A percentile compares a stretch with the other conserved stretches of the same genome.
Evolutionary conservation across 2,329 filamentous ascomycete genomes (phyloP).

Genomic region (Diaporthe vaccinii): DNA sequence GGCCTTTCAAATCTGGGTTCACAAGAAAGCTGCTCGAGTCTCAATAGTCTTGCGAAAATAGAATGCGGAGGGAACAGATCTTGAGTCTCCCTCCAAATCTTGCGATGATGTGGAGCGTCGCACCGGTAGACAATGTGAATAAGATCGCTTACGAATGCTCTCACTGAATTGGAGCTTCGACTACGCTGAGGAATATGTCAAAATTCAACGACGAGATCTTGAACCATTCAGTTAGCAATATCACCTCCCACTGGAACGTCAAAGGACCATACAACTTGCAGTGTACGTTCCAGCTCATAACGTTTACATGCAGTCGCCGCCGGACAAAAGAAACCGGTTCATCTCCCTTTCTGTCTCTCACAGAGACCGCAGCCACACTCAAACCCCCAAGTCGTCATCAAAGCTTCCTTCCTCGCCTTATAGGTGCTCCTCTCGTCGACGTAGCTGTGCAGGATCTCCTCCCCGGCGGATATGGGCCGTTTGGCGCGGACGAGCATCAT

Average conservation of each 20-base stretch:
- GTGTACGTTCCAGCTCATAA: not conserved
- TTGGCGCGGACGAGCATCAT: constrained; percentile 52
- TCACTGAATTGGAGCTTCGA: no score
- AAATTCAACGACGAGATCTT: no score
- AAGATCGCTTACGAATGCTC: no score
- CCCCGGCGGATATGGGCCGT: constrained; percentile 51
- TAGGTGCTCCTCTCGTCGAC: not conserved
- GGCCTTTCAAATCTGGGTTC: no score
- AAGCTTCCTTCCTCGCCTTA: not conserved
- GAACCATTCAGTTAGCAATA: no score
- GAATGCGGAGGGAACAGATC: no score
- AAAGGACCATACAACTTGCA: not conserved
- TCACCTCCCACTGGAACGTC: not conserved
- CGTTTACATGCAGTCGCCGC: not conserved
- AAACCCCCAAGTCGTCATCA: not conserved
- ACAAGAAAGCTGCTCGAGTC: no score
- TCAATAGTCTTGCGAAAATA: no score
- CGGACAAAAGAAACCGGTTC: not conserved
- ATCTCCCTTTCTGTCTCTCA: not conserved
- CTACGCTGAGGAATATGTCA: no score
- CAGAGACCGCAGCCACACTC: not conserved
- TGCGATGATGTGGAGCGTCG: no score
- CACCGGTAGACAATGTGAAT: no score
- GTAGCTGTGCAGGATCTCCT: constrained; percentile 51
- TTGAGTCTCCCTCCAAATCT: no score